A percentile compares a stretch with the other conserved stretches of the same genome.
phyloP scores from a whole-genome alignment of 2,329 filamentous ascomycete species.

The Pseudogymnoascus sp. region DNA sequence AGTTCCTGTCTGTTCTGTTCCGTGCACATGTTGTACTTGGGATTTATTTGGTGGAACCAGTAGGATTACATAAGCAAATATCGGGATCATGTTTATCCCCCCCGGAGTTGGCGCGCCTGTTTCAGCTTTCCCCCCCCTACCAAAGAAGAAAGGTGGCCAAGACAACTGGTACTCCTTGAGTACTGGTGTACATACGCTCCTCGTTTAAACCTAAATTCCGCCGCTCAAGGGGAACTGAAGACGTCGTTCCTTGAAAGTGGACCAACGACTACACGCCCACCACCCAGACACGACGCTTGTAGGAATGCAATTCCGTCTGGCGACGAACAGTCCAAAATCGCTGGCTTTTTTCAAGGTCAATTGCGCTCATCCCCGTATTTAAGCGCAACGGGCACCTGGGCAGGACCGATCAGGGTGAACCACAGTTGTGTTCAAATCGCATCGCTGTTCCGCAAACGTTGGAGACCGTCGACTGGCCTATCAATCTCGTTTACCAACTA shows the following conservation, averaged over 20 bases:
- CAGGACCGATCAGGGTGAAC: constrained; percentile 8
- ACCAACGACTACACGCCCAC: not conserved
- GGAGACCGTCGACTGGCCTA: not conserved
- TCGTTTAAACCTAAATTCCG: constrained; percentile 7
- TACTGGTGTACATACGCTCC: constrained; percentile 6
- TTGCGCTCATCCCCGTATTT: not conserved
- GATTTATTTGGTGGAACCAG: not conserved
- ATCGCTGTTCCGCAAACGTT: constrained; percentile 6
- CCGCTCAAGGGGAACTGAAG: constrained; percentile 6
- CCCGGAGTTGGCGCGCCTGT: not conserved
- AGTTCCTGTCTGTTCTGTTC: not conserved
- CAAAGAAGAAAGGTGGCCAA: constrained; percentile 6
- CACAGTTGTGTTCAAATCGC: not conserved
- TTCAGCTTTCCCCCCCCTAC: constrained; percentile 4
- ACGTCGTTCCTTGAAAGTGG: constrained; percentile 4
- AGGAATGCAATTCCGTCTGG: constrained; percentile 6
- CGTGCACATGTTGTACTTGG: not conserved
- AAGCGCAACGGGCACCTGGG: not conserved
- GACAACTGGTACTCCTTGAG: not conserved
- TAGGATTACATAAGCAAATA: not conserved
- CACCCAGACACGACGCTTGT: constrained; percentile 2
- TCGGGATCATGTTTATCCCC: not conserved
- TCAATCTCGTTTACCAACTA: not conserved
- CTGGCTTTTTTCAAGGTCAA: constrained; percentile 6
- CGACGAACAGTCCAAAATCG: not conserved